phyloP scores from a whole-genome alignment of 306 rosid species.

The Malus fusca region DNA sequence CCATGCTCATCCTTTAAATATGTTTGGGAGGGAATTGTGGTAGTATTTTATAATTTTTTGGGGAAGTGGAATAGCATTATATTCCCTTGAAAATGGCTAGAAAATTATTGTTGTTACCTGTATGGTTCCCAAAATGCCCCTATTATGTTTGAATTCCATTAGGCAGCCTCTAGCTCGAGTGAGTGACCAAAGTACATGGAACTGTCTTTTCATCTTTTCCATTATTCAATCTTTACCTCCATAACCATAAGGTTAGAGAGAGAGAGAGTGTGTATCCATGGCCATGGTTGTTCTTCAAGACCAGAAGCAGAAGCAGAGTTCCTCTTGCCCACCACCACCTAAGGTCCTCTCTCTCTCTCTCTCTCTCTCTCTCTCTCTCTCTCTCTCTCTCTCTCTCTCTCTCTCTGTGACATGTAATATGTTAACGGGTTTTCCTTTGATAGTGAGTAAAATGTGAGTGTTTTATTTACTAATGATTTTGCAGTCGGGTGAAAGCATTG shows the following conservation, averaged over 20 bases:
- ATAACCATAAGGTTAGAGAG: too few relatives aligned
- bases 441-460: not conserved
- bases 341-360: not conserved
- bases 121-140: not conserved
- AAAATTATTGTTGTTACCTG: not conserved
- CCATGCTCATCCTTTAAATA: too few relatives aligned
- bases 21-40: too few relatives aligned
- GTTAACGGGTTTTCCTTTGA: not conserved
- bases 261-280: too few relatives aligned
- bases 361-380: not conserved
- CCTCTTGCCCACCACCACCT: not conserved
- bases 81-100: not conserved
- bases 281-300: conserved; percentile 15
- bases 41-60: not conserved
- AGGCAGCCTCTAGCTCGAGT: not conserved
- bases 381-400: not conserved
- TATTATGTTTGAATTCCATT: not conserved
- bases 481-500: conserved; percentile 6
- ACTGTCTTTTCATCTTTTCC: not conserved
- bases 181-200: not conserved
- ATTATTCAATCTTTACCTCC: not conserved
- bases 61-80: not conserved
- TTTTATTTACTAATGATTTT: not conserved
- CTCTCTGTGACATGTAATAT: not conserved
- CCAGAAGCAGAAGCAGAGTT: not conserved